Evolutionary conservation across 1,139 yeast genomes (phyloP).

Genomic region (Kurtzmaniella quercitrusa): DNA sequence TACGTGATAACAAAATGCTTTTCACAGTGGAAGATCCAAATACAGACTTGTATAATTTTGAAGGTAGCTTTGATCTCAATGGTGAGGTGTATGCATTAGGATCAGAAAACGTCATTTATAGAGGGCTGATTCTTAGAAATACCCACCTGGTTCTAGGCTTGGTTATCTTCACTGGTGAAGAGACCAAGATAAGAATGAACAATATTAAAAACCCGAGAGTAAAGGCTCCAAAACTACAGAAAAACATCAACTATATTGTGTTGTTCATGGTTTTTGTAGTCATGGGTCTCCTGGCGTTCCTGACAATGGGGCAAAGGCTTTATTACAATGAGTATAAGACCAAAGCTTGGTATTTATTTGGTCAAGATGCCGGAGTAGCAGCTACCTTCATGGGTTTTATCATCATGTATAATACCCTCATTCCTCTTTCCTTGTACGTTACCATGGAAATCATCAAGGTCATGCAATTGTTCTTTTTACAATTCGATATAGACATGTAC

Average conservation of each 20-base stretch:
- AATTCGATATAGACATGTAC: conserved; percentile 93
- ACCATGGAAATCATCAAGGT: conserved; percentile 95
- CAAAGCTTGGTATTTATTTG: conserved; percentile 70
- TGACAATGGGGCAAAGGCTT: conserved; percentile 74
- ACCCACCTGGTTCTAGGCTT: conserved; percentile 71
- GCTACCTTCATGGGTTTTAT: conserved; percentile 93
- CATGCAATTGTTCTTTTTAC: conserved; percentile 74
- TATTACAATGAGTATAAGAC: conserved; percentile 38
- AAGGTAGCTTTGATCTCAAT: conserved; percentile 46
- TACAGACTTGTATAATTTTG: conserved; percentile 84
- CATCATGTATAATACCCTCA: conserved; percentile 94
- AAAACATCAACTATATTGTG: conserved; percentile 77
- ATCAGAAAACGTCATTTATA: conserved; percentile 74
- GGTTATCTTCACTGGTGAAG: conserved; percentile 92
- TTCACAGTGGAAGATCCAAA: conserved; percentile 88
- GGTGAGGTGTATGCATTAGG: conserved; percentile 54
- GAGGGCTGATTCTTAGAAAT: conserved; percentile 87
- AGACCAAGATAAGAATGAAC: conserved; percentile 92
- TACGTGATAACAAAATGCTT: conserved; percentile 48
- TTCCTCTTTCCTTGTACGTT: conserved; percentile 90
- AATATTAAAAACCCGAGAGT: conserved; percentile 85
- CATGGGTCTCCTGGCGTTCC: conserved; percentile 66
- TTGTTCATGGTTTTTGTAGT: conserved; percentile 85
- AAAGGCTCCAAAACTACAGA: conserved; percentile 89
- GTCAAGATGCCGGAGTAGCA: conserved; percentile 79